Evolutionary conservation across 495 filamentous ascomycete species (phyloP).

Genomic region (Hyphodiscus hymeniophilus): DNA sequence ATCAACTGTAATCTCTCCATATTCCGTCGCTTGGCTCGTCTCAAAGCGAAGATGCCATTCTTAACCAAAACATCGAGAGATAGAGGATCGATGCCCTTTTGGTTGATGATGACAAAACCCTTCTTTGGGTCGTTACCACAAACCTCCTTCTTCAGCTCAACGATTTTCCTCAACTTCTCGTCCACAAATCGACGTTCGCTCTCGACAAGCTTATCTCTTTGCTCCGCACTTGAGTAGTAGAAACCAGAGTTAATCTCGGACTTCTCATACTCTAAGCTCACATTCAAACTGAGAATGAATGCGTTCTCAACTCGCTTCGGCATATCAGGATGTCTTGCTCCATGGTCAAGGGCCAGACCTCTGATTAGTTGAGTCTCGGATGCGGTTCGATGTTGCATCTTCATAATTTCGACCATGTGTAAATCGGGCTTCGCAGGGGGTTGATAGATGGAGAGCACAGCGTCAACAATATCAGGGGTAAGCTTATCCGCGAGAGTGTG

Average conservation of each 20-base stretch:
- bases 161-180: slow-evolving; percentile 93
- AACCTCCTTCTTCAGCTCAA: slow-evolving; percentile 96
- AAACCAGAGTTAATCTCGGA: slow-evolving; percentile 98
- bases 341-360: slow-evolving; percentile 89
- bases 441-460: slow-evolving; percentile 88
- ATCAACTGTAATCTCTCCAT: slow-evolving; percentile 97
- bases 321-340: slow-evolving; percentile 97
- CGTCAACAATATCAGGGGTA: slow-evolving; percentile 89
- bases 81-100: slow-evolving; percentile 97
- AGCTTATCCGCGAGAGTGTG: slow-evolving; percentile 80
- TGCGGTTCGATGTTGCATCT: slow-evolving; percentile 96
- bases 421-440: slow-evolving; percentile 87
- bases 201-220: slow-evolving; percentile 95
- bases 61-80: slow-evolving; percentile 93
- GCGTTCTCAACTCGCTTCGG: slow-evolving; percentile 93
- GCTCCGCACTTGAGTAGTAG: slow-evolving; percentile 95
- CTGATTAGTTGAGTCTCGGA: slow-evolving; percentile 94
- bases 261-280: slow-evolving; percentile 98
- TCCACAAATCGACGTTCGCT: slow-evolving; percentile 95
- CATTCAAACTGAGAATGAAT: slow-evolving; percentile 89
- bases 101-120: slow-evolving; percentile 96
- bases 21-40: slow-evolving; percentile 92
- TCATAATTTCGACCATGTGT: slow-evolving; percentile 99
- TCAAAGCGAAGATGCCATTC: slow-evolving; percentile 92
- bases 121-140: slow-evolving; percentile 93